Conservation (phyloP, 2,329 filamentous ascomycete species). For the Xylaria sp. region DNA sequence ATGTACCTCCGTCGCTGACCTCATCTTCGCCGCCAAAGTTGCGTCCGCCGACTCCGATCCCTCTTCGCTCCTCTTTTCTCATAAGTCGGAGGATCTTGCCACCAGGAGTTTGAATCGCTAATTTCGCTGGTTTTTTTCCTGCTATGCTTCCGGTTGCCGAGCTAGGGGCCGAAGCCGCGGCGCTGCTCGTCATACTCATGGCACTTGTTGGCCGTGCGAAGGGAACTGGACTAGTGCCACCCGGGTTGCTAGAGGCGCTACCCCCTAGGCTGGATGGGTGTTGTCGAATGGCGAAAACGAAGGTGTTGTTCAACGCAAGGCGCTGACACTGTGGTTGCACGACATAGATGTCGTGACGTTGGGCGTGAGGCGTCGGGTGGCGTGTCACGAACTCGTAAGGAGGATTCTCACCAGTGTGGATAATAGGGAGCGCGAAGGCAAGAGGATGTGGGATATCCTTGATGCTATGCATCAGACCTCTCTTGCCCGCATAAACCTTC, state of each 20-base stretch:
- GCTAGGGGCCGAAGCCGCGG: constrained; percentile 67
- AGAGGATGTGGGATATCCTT: constrained; percentile 95
- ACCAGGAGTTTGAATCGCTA: constrained; percentile 92
- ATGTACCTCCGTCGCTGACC: constrained; percentile 75
- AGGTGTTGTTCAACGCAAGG: constrained; percentile 94
- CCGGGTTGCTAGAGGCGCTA: constrained; percentile 57
- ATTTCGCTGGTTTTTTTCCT: constrained; percentile 87
- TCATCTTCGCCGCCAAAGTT: constrained; percentile 64
- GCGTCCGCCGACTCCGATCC: constrained; percentile 54
- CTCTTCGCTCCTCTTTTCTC: constrained; percentile 77
- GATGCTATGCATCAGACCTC: constrained; percentile 96
- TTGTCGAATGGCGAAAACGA: constrained; percentile 95
- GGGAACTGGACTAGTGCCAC: constrained; percentile 67
- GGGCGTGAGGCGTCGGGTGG: constrained; percentile 97
- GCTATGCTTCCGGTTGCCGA: constrained; percentile 62
- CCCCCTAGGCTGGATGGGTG: constrained; percentile 71
- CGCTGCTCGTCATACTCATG: constrained; percentile 71
- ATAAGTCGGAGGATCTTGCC: constrained; percentile 93
- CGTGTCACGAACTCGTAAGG: constrained; percentile 92
- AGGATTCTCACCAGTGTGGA: constrained; percentile 92
- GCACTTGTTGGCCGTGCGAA: constrained; percentile 70
- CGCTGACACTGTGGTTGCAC: constrained; percentile 93
- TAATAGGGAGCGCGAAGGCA: constrained; percentile 87
- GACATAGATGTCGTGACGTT: constrained; percentile 95
- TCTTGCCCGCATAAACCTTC: constrained; percentile 92